phyloP scores from a whole-genome alignment of 2,329 filamentous ascomycete genomes.

The Tolypocladium inflatum region DNA sequence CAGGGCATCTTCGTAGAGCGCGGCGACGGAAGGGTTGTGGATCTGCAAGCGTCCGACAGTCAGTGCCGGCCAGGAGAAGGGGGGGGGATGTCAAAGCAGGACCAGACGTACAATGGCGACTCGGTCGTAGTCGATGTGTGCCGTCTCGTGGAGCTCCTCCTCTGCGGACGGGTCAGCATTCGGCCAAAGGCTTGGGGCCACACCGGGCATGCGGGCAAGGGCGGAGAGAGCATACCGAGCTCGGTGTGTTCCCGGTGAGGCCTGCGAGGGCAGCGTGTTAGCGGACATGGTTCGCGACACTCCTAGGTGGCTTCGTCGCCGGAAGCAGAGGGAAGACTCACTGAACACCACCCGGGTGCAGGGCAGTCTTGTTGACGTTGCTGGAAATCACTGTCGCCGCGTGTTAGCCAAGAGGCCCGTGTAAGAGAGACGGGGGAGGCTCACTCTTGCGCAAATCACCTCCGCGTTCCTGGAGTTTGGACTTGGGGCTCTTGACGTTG shows the following conservation, averaged over 20 bases:
- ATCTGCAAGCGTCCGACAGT: conserved; percentile 34
- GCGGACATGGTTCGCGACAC: background rate
- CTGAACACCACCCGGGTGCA: conserved; percentile 86
- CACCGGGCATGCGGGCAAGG: background rate
- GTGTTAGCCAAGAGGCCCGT: background rate
- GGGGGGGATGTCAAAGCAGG: background rate
- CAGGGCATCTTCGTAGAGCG: conserved; percentile 97
- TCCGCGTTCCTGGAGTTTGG: conserved; percentile 25
- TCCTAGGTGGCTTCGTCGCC: background rate
- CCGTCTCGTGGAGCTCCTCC: conserved; percentile 93
- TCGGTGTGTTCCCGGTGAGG: conserved; percentile 86
- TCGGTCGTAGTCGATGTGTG: conserved; percentile 98
- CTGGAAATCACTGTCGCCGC: conserved; percentile 38
- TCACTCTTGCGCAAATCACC: conserved; percentile 32
- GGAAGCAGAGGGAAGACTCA: conserved; percentile 40
- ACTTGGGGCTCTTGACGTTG: conserved; percentile 28
- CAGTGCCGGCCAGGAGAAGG: background rate
- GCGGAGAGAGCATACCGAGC: conserved; percentile 45
- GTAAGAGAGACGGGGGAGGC: conserved; percentile 10
- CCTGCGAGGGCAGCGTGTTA: conserved; percentile 36
- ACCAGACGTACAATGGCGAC: conserved; percentile 75
- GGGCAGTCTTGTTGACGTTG: conserved; percentile 80
- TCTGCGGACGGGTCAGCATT: conserved; percentile 32
- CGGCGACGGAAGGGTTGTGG: conserved; percentile 89
- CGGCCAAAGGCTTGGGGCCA: conserved; percentile 4